Conservation (phyloP, 305 asterid genomes). For the Salvia sclarea region DNA sequence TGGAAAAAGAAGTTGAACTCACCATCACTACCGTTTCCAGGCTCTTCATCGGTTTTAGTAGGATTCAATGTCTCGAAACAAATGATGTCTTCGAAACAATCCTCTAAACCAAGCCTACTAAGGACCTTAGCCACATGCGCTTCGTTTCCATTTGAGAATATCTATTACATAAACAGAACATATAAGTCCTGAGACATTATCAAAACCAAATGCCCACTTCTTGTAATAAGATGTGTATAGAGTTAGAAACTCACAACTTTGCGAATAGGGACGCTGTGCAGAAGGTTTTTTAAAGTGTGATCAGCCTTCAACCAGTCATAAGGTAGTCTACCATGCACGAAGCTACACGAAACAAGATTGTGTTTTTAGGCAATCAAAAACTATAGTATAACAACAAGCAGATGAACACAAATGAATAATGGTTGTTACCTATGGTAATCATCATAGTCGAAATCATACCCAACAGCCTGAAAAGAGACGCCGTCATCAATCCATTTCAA, state of each 20-base stretch:
- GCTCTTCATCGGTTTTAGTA: conserved; percentile 30
- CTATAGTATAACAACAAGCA: conserved; percentile 6
- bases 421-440: conserved; percentile 70
- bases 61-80: conserved; percentile 87
- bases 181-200: conserved; percentile 10
- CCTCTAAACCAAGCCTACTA: conserved; percentile 79
- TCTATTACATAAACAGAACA: conserved; percentile 44
- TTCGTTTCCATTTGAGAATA: conserved; percentile 90
- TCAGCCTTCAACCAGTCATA: conserved; percentile 74
- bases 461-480: conserved; percentile 57
- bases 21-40: conserved; percentile 42
- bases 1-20: conserved; percentile 35
- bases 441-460: conserved; percentile 78
- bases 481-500: not conserved
- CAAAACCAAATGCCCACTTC: conserved; percentile 4
- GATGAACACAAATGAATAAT: conserved; percentile 4
- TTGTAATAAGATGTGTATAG: not conserved
- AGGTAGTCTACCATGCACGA: conserved; percentile 86
- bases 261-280: conserved; percentile 69
- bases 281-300: conserved; percentile 56
- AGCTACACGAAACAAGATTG: conserved; percentile 42
- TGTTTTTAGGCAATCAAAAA: not conserved
- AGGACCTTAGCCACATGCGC: conserved; percentile 82
- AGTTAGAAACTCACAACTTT: conserved; percentile 64
- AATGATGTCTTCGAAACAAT: conserved; percentile 70